phyloP scores from a whole-genome alignment of 495 filamentous ascomycete species.

The Neurospora sp. region DNA sequence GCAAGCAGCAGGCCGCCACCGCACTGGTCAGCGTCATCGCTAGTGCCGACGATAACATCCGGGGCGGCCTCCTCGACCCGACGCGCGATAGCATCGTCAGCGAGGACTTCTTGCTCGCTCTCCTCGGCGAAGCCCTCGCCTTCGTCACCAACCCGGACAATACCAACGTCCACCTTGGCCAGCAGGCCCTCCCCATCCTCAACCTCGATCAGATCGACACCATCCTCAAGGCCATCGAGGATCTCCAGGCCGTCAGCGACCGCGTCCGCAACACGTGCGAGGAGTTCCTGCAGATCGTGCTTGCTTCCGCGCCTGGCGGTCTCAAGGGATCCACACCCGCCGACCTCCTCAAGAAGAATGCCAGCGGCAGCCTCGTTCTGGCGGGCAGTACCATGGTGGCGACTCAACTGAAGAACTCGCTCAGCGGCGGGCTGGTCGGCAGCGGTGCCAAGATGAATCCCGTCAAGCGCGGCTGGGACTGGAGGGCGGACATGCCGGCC shows the following conservation, averaged over 20 bases:
- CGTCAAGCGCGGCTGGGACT: conserved; percentile 71
- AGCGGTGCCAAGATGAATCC: conserved; percentile 28
- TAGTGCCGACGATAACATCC: conserved; percentile 79
- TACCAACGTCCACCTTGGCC: conserved; percentile 16
- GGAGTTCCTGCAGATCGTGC: conserved; percentile 54
- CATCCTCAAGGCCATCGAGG: conserved; percentile 71
- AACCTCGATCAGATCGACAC: conserved; percentile 58
- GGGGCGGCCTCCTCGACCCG: conserved; percentile 76
- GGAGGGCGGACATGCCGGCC: conserved; percentile 54
- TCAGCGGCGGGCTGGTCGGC: conserved; percentile 13
- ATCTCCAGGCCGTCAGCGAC: conserved; percentile 64
- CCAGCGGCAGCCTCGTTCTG: conserved; percentile 47
- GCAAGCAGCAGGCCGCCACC: conserved; percentile 56
- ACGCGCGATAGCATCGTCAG: conserved; percentile 67
- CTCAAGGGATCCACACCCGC: conserved; percentile 45
- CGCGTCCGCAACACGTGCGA: conserved; percentile 61
- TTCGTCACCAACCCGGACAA: conserved; percentile 53
- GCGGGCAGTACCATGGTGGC: conserved; percentile 64
- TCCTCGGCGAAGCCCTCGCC: conserved; percentile 72
- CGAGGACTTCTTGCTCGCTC: conserved; percentile 72
- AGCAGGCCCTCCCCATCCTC: conserved; percentile 29
- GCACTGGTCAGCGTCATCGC: conserved; percentile 69
- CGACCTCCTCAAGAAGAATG: conserved; percentile 58
- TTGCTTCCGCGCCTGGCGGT: conserved; percentile 31
- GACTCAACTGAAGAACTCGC: conserved; percentile 48